Conservation (phyloP, 2,329 filamentous ascomycete species). For the Monilinia laxa region DNA sequence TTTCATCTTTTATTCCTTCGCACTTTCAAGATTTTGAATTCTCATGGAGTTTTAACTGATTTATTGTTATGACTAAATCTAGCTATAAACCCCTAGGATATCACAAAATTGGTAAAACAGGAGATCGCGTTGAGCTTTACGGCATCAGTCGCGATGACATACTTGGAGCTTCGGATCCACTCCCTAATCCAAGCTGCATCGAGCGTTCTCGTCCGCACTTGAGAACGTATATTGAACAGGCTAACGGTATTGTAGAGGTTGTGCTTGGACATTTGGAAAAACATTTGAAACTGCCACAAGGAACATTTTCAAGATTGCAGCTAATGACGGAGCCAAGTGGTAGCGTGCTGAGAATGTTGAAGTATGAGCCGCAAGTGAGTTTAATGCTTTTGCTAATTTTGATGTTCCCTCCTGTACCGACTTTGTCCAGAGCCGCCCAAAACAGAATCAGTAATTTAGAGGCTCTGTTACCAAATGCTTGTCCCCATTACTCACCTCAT, state of each 20-base stretch:
- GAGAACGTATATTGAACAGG: conserved; percentile 1
- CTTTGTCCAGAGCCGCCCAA: too few relatives aligned
- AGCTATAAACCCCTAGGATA: conserved; percentile 17
- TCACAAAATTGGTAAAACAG: conserved; percentile 4
- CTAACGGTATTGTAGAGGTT: background rate
- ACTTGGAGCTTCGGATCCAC: conserved; percentile 17
- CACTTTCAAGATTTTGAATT: too few relatives aligned
- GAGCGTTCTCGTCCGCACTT: conserved; percentile 1
- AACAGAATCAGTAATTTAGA: too few relatives aligned
- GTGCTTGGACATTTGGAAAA: conserved; percentile 16
- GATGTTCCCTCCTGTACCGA: too few relatives aligned
- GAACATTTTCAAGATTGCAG: background rate
- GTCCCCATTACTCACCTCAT: too few relatives aligned
- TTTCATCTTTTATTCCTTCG: background rate
- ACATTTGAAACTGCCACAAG: background rate
- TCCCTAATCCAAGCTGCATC: conserved; percentile 8
- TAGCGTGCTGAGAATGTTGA: conserved; percentile 9
- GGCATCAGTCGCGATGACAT: conserved; percentile 12
- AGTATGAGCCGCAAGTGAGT: conserved; percentile 13
- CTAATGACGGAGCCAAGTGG: conserved; percentile 4
- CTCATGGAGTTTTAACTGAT: background rate
- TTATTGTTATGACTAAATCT: background rate
- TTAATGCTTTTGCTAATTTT: background rate
- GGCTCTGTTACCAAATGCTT: too few relatives aligned
- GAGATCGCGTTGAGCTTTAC: conserved; percentile 16